These are phyloP conservation scores for Aspergillus sp. DNA, from an alignment of 2,329 filamentous ascomycete species.

Conservation along the genomic window DNA sequence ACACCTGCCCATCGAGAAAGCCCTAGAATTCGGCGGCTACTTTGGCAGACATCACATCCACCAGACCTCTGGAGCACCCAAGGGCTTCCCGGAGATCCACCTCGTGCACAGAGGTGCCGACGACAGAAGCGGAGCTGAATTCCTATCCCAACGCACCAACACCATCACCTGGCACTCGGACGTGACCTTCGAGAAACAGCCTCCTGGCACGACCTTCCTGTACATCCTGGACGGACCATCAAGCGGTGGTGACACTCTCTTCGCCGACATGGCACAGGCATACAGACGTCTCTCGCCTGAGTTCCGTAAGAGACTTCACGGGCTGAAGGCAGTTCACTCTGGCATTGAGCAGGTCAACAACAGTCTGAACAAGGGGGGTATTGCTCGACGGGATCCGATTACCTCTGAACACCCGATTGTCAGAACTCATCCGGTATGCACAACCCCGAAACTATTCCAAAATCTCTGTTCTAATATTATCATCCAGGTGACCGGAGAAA, in stretches of 20 bases:
- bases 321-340: conserved; percentile 77
- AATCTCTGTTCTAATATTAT: neutral
- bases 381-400: conserved; percentile 75
- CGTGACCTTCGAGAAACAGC: conserved; percentile 83
- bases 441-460: too few relatives aligned
- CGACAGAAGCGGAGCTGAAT: conserved; percentile 62
- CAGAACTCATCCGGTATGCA: conserved; percentile 67
- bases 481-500: conserved; percentile 67
- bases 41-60: conserved; percentile 83
- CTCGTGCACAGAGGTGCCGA: conserved; percentile 73
- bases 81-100: conserved; percentile 73
- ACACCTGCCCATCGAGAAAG: conserved; percentile 68
- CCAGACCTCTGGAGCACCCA: conserved; percentile 73
- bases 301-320: conserved; percentile 78
- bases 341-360: conserved; percentile 77
- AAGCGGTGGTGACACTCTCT: conserved; percentile 82
- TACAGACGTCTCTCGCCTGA: conserved; percentile 78
- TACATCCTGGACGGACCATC: conserved; percentile 82
- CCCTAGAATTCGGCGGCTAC: conserved; percentile 70
- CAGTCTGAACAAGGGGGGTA: conserved; percentile 65
- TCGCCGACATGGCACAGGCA: conserved; percentile 75
- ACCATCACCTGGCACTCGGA: conserved; percentile 89
- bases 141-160: conserved; percentile 71
- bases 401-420: conserved; percentile 75
- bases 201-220: conserved; percentile 85